phyloP scores from a whole-genome alignment of 352 stramenopile genomes.

The Pythium insidiosum region DNA sequence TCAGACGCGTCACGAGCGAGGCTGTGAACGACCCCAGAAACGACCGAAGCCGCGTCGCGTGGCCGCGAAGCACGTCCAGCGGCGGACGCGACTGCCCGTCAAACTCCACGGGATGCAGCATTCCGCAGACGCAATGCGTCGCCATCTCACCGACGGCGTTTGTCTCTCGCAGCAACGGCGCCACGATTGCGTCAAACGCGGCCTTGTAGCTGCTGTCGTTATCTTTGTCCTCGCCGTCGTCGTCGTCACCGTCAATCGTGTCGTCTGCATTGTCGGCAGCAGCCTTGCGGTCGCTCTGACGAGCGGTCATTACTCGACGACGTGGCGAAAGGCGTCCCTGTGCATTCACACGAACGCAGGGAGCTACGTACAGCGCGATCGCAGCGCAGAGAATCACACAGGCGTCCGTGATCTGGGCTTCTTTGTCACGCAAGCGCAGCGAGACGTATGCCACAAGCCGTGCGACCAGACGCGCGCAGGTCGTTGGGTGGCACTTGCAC shows the following conservation, averaged over 20 bases:
- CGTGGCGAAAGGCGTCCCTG: constrained; percentile 8
- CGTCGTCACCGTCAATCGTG: neutral
- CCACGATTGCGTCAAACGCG: constrained; percentile 28
- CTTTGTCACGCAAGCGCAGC: constrained; percentile 44
- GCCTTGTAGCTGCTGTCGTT: neutral
- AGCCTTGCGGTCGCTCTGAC: neutral
- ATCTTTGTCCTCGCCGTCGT: neutral
- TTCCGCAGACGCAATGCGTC: constrained; percentile 32
- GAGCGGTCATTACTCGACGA: constrained; percentile 3
- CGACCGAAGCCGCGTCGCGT: constrained; percentile 22
- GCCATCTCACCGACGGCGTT: constrained; percentile 39
- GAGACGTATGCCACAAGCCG: constrained; percentile 35
- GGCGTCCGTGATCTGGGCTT: constrained; percentile 40
- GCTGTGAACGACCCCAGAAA: constrained; percentile 33
- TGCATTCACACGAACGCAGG: constrained; percentile 5
- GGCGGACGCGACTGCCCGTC: constrained; percentile 31
- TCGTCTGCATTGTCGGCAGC: too few relatives aligned
- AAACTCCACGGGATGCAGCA: constrained; percentile 44
- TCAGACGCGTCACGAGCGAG: constrained; percentile 28
- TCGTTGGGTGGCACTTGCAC: constrained; percentile 32
- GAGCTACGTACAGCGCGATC: constrained; percentile 39
- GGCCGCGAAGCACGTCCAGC: constrained; percentile 13
- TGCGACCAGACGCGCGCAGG: constrained; percentile 26
- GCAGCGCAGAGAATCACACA: constrained; percentile 43
- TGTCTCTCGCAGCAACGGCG: constrained; percentile 25